These are phyloP conservation scores for Spathaspora boniae DNA, from an alignment of 805 yeast species.

Conservation along the genomic window DNA sequence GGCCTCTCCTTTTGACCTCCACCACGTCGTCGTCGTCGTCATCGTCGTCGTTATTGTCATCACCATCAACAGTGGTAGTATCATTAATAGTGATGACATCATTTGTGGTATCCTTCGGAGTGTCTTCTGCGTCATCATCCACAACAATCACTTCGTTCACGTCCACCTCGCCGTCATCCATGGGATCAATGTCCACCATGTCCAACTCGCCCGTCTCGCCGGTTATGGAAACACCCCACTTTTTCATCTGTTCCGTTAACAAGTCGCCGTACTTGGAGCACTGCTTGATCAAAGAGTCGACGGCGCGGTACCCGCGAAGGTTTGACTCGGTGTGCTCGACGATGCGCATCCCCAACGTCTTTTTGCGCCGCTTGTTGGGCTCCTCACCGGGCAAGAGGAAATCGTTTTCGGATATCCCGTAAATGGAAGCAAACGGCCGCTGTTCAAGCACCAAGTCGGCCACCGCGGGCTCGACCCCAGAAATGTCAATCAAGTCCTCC, in stretches of 20 bases:
- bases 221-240: conserved; percentile 85
- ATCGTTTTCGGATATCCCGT: conserved; percentile 55
- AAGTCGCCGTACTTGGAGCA: conserved; percentile 75
- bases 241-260: conserved; percentile 67
- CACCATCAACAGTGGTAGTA: conserved; percentile 1
- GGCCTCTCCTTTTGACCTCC: conserved; percentile 18
- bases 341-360: conserved; percentile 67
- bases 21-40: conserved; percentile 30
- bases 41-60: conserved; percentile 26
- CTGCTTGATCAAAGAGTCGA: conserved; percentile 81
- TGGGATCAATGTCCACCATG: conserved; percentile 47
- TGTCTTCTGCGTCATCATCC: conserved; percentile 26
- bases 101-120: conserved; percentile 2
- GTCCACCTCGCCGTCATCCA: conserved; percentile 23
- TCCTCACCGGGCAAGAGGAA: conserved; percentile 38
- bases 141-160: conserved; percentile 21
- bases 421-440: conserved; percentile 68
- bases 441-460: conserved; percentile 62
- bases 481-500: conserved; percentile 76
- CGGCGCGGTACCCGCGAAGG: conserved; percentile 87
- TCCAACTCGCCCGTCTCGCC: conserved; percentile 64
- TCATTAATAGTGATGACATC: conserved; percentile 9
- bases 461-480: conserved; percentile 61
- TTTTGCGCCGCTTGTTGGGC: conserved; percentile 41
- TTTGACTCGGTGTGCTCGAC: conserved; percentile 68